phyloP scores from a whole-genome alignment of 1,139 yeast genomes.

The Williopsis jadinii region DNA sequence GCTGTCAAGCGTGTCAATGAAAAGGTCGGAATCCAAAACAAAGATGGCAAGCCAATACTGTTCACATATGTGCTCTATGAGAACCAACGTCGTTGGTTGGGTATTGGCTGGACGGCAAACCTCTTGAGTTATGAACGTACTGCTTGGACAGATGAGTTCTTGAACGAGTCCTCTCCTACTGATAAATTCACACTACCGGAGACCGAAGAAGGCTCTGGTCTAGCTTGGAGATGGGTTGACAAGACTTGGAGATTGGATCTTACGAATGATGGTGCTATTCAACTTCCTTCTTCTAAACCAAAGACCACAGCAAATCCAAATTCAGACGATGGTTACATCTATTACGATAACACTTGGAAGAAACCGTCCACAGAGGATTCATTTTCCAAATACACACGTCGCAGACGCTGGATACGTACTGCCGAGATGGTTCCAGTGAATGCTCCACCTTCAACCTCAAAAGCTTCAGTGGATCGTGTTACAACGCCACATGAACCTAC shows the following conservation, averaged over 20 bases:
- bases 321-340: conserved; percentile 79
- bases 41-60: conserved; percentile 60
- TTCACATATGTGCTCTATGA: conserved; percentile 93
- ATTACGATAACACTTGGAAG: conserved; percentile 91
- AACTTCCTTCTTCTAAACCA: conserved; percentile 55
- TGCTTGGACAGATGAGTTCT: conserved; percentile 95
- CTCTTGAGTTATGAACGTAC: conserved; percentile 87
- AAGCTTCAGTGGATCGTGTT: conserved; percentile 8
- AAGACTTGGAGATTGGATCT: conserved; percentile 85
- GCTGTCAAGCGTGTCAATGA: conserved; percentile 44
- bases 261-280: conserved; percentile 82
- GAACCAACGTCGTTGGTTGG: conserved; percentile 95
- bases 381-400: conserved; percentile 83
- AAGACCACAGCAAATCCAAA: conserved; percentile 74
- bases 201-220: conserved; percentile 54
- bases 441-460: conserved; percentile 9
- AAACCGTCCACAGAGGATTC: conserved; percentile 84
- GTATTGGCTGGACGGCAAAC: conserved; percentile 96
- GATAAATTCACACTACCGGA: conserved; percentile 78
- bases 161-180: conserved; percentile 76
- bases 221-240: conserved; percentile 94
- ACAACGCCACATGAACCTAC: conserved; percentile 6
- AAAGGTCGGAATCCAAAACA: conserved; percentile 22
- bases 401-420: conserved; percentile 92
- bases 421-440: conserved; percentile 61